Percentiles rank a stretch among this genome's conserved stretches.
These are phyloP conservation scores for Cryptosporidium meleagridis DNA, from an alignment of 169 alveolate genomes.

Conservation along the genomic window DNA sequence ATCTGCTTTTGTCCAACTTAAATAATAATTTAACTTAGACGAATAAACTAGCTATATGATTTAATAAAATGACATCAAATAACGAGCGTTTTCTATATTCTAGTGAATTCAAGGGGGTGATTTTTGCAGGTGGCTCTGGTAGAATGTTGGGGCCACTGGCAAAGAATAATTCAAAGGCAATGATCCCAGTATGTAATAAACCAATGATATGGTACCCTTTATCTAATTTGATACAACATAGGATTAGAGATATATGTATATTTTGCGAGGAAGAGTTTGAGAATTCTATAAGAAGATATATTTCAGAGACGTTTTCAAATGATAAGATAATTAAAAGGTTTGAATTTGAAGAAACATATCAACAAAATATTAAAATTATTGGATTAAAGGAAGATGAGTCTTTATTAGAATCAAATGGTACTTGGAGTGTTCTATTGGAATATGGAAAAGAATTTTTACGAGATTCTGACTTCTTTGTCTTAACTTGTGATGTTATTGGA, in stretches of 20 bases:
- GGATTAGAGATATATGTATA: constrained; percentile 47
- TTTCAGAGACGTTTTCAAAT: constrained; percentile 12
- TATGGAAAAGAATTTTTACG: constrained; percentile 21
- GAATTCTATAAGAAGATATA: constrained; percentile 1
- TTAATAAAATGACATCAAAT: constrained; percentile 5
- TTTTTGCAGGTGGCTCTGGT: constrained; percentile 79
- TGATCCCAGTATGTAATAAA: constrained; percentile 76
- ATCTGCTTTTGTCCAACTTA: neutral
- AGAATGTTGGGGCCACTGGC: constrained; percentile 76
- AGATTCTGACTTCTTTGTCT: constrained; percentile 56
- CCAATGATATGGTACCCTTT: constrained; percentile 77
- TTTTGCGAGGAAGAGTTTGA: constrained; percentile 30
- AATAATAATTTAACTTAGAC: neutral
- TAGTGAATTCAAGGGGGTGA: constrained; percentile 75
- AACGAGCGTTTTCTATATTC: constrained; percentile 39
- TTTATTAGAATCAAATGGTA: constrained; percentile 18
- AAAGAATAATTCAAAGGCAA: constrained; percentile 47
- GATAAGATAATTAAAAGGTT: constrained; percentile 7
- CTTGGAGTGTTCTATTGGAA: constrained; percentile 36
- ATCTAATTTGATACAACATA: constrained; percentile 23
- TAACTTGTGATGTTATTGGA: constrained; percentile 69
- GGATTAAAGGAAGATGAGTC: constrained; percentile 41
- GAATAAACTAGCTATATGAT: neutral
- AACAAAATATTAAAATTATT: constrained; percentile 23
- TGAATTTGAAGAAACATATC: constrained; percentile 26